Conservation (phyloP, 768 basidiomycete species). For the Suillus variegatus region DNA sequence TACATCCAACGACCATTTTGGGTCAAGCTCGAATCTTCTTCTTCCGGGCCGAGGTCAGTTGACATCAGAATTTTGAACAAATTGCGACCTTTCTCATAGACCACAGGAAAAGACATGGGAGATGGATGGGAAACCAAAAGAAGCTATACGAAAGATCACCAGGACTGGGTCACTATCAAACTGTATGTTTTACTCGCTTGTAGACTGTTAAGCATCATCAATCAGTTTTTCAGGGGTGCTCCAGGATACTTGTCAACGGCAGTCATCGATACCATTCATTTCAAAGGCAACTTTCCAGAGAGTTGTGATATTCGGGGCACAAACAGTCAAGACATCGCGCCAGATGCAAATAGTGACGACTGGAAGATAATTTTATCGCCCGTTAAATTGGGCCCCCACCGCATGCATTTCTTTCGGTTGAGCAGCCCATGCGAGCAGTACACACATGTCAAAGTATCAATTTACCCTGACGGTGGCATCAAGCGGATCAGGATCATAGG, state of each 20-base stretch:
- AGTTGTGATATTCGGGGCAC: conserved; percentile 78
- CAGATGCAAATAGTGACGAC: conserved; percentile 38
- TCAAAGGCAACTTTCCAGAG: conserved; percentile 95
- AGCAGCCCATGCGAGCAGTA: conserved; percentile 57
- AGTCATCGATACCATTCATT: conserved; percentile 93
- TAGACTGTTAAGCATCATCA: not conserved
- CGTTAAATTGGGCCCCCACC: conserved; percentile 83
- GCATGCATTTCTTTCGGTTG: conserved; percentile 86
- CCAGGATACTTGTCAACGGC: conserved; percentile 70
- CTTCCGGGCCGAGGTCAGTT: conserved; percentile 78
- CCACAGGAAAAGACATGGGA: conserved; percentile 82
- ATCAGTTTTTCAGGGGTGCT: conserved; percentile 53
- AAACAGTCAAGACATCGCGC: conserved; percentile 33
- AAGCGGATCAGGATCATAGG: conserved; percentile 88
- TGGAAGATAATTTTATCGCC: conserved; percentile 80
- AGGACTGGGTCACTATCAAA: conserved; percentile 89
- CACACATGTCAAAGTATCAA: conserved; percentile 86
- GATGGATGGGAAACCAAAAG: conserved; percentile 99
- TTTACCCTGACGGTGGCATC: conserved; percentile 93
- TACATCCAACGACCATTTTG: conserved; percentile 94
- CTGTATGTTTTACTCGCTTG: conserved; percentile 54
- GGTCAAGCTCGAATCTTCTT: conserved; percentile 88
- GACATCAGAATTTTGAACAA: not conserved
- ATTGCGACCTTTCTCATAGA: not conserved
- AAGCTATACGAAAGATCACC: conserved; percentile 75